Conservation (phyloP, 257 asterid genomes). For the Penstemon newberryi region DNA sequence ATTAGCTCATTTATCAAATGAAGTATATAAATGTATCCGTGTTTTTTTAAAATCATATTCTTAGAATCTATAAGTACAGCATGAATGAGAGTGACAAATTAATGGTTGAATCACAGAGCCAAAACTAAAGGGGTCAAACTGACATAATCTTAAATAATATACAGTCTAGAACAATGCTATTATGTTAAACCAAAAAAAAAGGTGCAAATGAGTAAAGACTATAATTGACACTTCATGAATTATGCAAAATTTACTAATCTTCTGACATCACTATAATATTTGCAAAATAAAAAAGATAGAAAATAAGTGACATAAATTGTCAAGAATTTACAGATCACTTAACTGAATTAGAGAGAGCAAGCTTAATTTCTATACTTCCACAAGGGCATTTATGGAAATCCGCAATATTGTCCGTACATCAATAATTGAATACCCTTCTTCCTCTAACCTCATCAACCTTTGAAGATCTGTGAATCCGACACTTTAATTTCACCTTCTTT, state of each 20-base stretch:
- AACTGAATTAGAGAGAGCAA: slow-evolving; percentile 23
- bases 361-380: slow-evolving; percentile 2
- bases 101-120: no score
- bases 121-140: no score
- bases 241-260: slow-evolving; percentile 26
- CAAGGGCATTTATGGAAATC: slow-evolving; percentile 25
- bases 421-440: slow-evolving; percentile 16
- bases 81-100: no score
- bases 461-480: slow-evolving; percentile 66
- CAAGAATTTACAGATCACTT: slow-evolving; percentile 51
- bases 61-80: no score
- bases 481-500: slow-evolving; percentile 37
- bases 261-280: slow-evolving; percentile 26
- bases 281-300: slow-evolving; percentile 15
- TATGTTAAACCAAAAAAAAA: not conserved
- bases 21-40: no score
- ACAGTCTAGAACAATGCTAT: not conserved
- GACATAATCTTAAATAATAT: not conserved
- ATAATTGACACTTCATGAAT: slow-evolving; percentile 11
- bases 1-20: no score
- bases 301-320: slow-evolving; percentile 27
- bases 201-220: not conserved
- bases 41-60: no score
- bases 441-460: slow-evolving; percentile 21
- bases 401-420: slow-evolving; percentile 12